A percentile compares a stretch with the other conserved stretches of the same genome.
These are phyloP conservation scores for Fusarium piperis DNA, from an alignment of 2,329 filamentous ascomycete genomes.

Conservation along the genomic window DNA sequence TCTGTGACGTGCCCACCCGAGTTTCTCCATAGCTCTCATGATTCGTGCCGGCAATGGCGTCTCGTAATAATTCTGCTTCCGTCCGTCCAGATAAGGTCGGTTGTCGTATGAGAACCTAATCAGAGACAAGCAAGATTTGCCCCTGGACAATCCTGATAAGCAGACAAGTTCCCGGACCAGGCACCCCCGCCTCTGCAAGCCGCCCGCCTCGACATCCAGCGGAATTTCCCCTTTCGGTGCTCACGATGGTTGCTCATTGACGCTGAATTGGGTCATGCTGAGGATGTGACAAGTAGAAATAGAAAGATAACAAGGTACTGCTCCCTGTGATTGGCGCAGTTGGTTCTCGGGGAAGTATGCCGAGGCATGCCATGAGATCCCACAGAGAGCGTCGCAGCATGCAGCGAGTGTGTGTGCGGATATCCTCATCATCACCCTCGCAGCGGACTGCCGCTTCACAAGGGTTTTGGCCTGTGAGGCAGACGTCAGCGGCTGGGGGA, in stretches of 20 bases:
- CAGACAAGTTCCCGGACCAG: background rate
- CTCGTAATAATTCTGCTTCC: slow-evolving; percentile 20
- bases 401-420: background rate
- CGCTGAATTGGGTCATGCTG: background rate
- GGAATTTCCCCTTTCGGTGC: slow-evolving; percentile 8
- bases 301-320: background rate
- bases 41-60: background rate
- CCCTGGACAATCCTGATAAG: slow-evolving; percentile 31
- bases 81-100: slow-evolving; percentile 5
- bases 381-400: background rate
- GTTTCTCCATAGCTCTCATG: background rate
- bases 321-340: background rate
- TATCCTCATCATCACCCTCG: slow-evolving; percentile 14
- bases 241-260: slow-evolving; percentile 16
- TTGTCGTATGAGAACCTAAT: slow-evolving; percentile 21
- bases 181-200: slow-evolving; percentile 12
- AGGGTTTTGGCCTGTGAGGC: background rate
- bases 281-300: background rate
- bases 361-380: slow-evolving; percentile 13
- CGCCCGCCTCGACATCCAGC: background rate
- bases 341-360: background rate
- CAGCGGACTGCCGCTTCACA: slow-evolving; percentile 8
- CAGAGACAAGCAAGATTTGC: slow-evolving; percentile 7
- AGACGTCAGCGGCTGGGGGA: slow-evolving; percentile 34
- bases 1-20: background rate